Conservation (phyloP, 371 early-diverging fungal genomes). For the Rhizomucor pusillus region DNA sequence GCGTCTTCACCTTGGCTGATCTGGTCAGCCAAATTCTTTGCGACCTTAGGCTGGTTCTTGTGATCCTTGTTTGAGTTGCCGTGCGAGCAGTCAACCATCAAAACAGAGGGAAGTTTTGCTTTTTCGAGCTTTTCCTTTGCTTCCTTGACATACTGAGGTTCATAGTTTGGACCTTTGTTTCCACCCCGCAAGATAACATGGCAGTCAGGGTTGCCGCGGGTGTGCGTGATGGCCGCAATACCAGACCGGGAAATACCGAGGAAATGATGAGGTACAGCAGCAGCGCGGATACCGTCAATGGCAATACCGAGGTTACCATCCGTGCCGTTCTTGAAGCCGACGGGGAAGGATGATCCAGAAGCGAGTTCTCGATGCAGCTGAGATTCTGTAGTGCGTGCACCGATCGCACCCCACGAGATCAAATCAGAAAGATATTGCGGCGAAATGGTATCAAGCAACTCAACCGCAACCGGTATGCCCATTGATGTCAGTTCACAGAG, state of each 20-base stretch:
- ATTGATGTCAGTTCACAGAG: slow-evolving; percentile 69
- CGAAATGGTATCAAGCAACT: slow-evolving; percentile 91
- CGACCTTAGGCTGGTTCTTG: slow-evolving; percentile 68
- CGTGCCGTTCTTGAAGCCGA: slow-evolving; percentile 95
- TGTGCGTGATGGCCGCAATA: slow-evolving; percentile 85
- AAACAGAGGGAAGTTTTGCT: slow-evolving; percentile 43
- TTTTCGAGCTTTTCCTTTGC: slow-evolving; percentile 51
- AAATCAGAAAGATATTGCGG: slow-evolving; percentile 93
- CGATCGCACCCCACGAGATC: slow-evolving; percentile 93
- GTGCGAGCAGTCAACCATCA: slow-evolving; percentile 86
- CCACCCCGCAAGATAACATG: slow-evolving; percentile 69
- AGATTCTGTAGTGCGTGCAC: slow-evolving; percentile 92
- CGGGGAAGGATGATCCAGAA: slow-evolving; percentile 90
- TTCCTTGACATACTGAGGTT: slow-evolving; percentile 48
- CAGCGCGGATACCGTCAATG: slow-evolving; percentile 88
- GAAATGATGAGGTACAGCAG: slow-evolving; percentile 85
- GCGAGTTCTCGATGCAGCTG: slow-evolving; percentile 94
- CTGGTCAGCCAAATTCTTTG: slow-evolving; percentile 51
- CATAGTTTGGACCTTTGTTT: slow-evolving; percentile 81
- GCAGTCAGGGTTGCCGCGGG: slow-evolving; percentile 72
- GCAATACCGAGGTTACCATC: slow-evolving; percentile 88
- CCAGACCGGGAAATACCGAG: slow-evolving; percentile 92
- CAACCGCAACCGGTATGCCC: slow-evolving; percentile 87
- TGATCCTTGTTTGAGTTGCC: slow-evolving; percentile 81
- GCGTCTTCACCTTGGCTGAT: slow-evolving; percentile 66